These are phyloP conservation scores for Jaenimonas drosophilae DNA, from an alignment of 208 protist genomes.

Conservation along the genomic window DNA sequence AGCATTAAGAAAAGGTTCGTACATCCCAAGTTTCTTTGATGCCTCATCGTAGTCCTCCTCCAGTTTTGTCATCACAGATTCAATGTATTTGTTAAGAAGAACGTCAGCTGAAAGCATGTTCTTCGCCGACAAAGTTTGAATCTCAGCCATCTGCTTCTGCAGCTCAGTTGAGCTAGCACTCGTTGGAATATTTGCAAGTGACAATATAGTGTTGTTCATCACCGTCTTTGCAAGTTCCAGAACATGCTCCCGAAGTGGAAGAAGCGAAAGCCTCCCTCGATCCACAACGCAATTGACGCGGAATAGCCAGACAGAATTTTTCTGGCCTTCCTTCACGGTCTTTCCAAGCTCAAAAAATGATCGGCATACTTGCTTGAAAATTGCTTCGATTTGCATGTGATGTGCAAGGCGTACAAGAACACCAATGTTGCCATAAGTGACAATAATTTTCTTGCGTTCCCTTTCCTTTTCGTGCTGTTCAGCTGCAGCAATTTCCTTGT, in stretches of 20 bases:
- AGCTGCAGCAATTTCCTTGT: conserved; percentile 68
- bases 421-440: conserved; percentile 71
- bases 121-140: conserved; percentile 4
- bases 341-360: conserved; percentile 51
- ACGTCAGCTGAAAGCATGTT: conserved; percentile 9
- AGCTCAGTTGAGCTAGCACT: conserved; percentile 10
- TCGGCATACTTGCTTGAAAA: conserved; percentile 52
- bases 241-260: conserved; percentile 31
- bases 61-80: conserved; percentile 9
- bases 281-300: conserved; percentile 53
- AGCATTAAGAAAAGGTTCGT: conserved; percentile 16
- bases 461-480: conserved; percentile 47
- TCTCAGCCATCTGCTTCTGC: background rate
- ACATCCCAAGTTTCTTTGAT: conserved; percentile 12
- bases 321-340: conserved; percentile 21
- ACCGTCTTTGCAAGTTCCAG: conserved; percentile 14
- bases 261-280: conserved; percentile 23
- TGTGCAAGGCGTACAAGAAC: conserved; percentile 70
- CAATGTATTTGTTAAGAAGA: conserved; percentile 14
- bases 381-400: conserved; percentile 59
- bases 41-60: conserved; percentile 26
- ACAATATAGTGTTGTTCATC: conserved; percentile 24
- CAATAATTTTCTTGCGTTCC: conserved; percentile 69
- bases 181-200: conserved; percentile 16
- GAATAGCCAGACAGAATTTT: conserved; percentile 53